Evolutionary conservation across 169 alveolate genomes (phyloP), one percentile per base, ranked within the genome.

Genomic region (Pseudocohnilembus persalinus): DNA sequence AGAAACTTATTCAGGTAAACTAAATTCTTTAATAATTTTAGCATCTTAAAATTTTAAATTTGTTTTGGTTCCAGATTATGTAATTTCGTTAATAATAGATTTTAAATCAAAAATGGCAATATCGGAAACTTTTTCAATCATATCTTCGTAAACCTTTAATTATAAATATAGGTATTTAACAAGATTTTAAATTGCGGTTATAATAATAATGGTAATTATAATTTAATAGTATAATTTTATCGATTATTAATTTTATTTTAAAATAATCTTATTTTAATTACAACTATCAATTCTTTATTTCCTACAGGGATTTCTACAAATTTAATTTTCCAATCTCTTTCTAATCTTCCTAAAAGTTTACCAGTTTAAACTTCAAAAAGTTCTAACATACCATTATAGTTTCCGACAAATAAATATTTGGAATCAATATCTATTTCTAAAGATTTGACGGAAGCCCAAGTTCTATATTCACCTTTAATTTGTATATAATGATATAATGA

Each of bases 381-480:
- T 74, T 78, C 72, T 32, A 89, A 49, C 29, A 49, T 28, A 64
- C 89, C 93, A 82, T 86, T 85, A 16, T 87, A 84, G 68, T 87
- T 85, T 32, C 93, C 91, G 32, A 89, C 83, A 63, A 83, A 77
- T 83, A 90, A 82, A 79, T 83, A 86, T 86, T 90, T 84, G 49
- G 90, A 79, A 34, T 86, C 83, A 80, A 83, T 88, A 65, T 88
- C 85, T 26, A 90, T 74, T 76, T 83, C 89, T 76, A 90, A 77
- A 78, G 91, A 76, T 31, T 90, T 86, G 25, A 90, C 91, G 32
- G 93, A 89, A 28, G 91, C 90, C 68, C 79, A 32, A 49, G 90
- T 87, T 26, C 72, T 34, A 74, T 86, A 90, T 64, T 85, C 82
- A 26, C 93, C 93, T 74, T 4, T 49, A 49, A 49, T 49, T n/a